Conservation (phyloP, 2,329 filamentous ascomycete genomes). For the Hymenoscyphus scutula region DNA sequence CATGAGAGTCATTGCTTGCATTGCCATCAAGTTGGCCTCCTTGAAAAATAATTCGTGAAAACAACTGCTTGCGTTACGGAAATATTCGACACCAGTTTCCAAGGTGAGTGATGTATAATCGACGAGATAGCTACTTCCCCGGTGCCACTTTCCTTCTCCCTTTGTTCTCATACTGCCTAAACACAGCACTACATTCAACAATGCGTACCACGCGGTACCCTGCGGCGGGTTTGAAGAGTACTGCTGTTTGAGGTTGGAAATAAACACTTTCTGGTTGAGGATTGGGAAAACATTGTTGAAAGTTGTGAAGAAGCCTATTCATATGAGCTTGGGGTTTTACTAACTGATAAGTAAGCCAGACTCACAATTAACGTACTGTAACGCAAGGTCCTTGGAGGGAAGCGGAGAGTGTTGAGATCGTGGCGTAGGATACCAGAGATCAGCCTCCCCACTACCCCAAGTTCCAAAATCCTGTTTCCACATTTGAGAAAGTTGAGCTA, state of each 20-base stretch:
- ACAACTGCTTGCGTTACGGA: slow-evolving; percentile 26
- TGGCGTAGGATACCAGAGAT: slow-evolving; percentile 26
- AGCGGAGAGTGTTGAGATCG: slow-evolving; percentile 20
- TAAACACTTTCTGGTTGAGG: slow-evolving; percentile 22
- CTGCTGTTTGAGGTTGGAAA: slow-evolving; percentile 21
- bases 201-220: slow-evolving; percentile 29
- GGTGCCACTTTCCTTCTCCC: slow-evolving; percentile 15
- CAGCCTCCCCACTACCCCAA: slow-evolving; percentile 16
- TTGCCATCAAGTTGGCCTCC: slow-evolving; percentile 24
- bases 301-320: slow-evolving; percentile 22
- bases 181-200: slow-evolving; percentile 27
- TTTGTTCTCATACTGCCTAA: slow-evolving; percentile 21
- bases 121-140: slow-evolving; percentile 15
- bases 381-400: slow-evolving; percentile 25
- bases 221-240: slow-evolving; percentile 24
- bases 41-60: slow-evolving; percentile 27
- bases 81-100: slow-evolving; percentile 23
- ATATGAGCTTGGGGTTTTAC: too few species aligned
- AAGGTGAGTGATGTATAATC: slow-evolving; percentile 19
- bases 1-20: slow-evolving; percentile 28
- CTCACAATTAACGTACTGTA: slow-evolving; percentile 25
- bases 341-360: too few species aligned
- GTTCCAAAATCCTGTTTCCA: slow-evolving; percentile 17
- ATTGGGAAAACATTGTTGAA: slow-evolving; percentile 26
- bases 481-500: slow-evolving; percentile 19